Evolutionary conservation across 1,284 basidiomycete genomes (phyloP), one percentile per base, ranked within the genome.

Genomic region (Ceratobasidium sp.): DNA sequence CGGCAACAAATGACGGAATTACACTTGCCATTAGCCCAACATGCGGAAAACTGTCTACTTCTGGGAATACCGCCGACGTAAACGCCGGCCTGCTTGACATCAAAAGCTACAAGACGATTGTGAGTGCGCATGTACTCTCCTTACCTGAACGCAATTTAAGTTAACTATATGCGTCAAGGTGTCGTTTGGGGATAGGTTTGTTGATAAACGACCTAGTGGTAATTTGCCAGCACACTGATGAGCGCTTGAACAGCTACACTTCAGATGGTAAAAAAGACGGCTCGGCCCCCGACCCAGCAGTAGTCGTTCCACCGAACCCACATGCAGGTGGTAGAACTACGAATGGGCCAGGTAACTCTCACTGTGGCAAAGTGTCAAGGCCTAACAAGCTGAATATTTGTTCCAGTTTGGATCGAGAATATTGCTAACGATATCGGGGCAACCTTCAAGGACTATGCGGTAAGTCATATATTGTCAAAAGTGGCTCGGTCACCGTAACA

Each of bases 391-490:
- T 55, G 20, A 26, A 26, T n/a, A 42, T 42, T 20, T 40, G 7
- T 10, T 64, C 13, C 40, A 55, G 83, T 86, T 28, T 87, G 87
- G 86, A 83, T 84, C 12, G 85, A 87, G 77, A 77, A 84, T 63
- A 82, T 87, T 2, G 86, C 86, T 7, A 80, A 78, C 42, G 83
- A 81, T 61, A 80, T 82, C 20, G 83, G 84, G 28, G 86, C 86
- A 9, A 83, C 81, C 26, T 81, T 88, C 53, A 86, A 85, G 80
- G 87, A 88, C 80, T 89, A 88, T 69, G 87, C 87, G 20, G 87
- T 88, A 78, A 68, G 86, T 81, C n/a, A 15, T 33, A 33, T 33
- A 33, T 33, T 33, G 33, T 53, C 12, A 28, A 6, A 18, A 61
- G 12, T 51, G 49, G 20, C 33, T 33, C 33, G 49, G 49, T 26